Evolutionary conservation across 768 basidiomycete species (phyloP).

Genomic region (Leucosporidium yakuticum): DNA sequence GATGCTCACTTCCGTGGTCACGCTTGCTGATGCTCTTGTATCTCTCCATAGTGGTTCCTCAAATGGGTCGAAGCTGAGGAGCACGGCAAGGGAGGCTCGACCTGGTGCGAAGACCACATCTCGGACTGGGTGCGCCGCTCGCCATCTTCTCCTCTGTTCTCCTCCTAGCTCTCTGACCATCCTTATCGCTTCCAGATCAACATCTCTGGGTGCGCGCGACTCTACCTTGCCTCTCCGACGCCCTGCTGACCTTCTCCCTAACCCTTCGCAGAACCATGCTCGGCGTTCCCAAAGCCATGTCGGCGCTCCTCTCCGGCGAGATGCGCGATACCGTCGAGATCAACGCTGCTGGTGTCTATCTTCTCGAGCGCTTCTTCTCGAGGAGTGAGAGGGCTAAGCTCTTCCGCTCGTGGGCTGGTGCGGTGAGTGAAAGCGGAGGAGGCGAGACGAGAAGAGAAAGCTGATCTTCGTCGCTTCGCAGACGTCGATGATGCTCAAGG

Average conservation of each 20-base stretch:
- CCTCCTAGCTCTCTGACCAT: not conserved
- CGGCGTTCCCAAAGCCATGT: conserved; percentile 71
- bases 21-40: not conserved
- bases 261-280: not conserved
- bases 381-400: conserved; percentile 78
- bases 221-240: not conserved
- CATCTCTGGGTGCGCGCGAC: conserved; percentile 57
- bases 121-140: conserved; percentile 55
- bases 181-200: conserved; percentile 40
- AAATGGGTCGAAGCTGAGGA: conserved; percentile 88
- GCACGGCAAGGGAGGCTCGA: conserved; percentile 70
- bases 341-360: conserved; percentile 62
- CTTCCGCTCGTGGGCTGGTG: conserved; percentile 92
- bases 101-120: conserved; percentile 92
- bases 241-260: too few relatives aligned
- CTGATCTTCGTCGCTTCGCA: not conserved
- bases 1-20: conserved; percentile 33
- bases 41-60: not conserved
- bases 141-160: conserved; percentile 41
- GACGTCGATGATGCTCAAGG: conserved; percentile 38
- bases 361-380: conserved; percentile 72
- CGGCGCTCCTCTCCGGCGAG: conserved; percentile 90
- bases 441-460: not conserved
- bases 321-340: conserved; percentile 68
- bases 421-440: conserved; percentile 59